Evolutionary conservation across 2,329 filamentous ascomycete species (phyloP), one percentile per base, ranked within the genome.

Genomic region (Beauveria rudraprayagi): DNA sequence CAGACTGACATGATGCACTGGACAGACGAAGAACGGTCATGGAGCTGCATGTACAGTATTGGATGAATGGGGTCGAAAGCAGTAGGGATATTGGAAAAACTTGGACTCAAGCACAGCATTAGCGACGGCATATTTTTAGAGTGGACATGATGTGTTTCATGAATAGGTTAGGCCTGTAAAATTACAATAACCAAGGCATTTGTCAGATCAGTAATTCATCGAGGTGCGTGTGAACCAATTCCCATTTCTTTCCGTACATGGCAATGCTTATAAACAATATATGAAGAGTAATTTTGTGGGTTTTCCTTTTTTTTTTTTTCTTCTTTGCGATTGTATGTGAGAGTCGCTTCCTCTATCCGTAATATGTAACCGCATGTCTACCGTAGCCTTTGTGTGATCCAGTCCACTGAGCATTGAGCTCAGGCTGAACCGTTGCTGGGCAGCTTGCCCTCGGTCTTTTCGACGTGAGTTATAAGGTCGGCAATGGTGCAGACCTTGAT

Each of bases 401-500:
- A n/a, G 5, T 14, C 34, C 48, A 53, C 50, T 34, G 8, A 22
- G 19, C 24, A n/a, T 2, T 9, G 1, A 5, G 34, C 44, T 50
- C 22, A 57, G 16, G 60, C 58, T 46, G 70, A 72, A n/a, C 78
- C 78, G 61, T 81, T 82, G 26, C 73, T 64, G 55, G 71, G 72
- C 14, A 82, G 70, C 73, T 83, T 83, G 43, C 86, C 87, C 76
- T 92, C 87, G 44, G 80, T 86, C 78, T 85, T 87, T 74, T 94
- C 88, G 62, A 96, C 77, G 72, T 95, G 89, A 61, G 78, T 80
- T 30, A 93, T 88, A 76, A 99, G 75, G 75, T 93, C 92, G 72
- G 93, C 92, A 76, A 99, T 97, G 34, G 94, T 97, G 76, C 92
- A 96, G 62, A 96, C 91, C 79, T 89, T 94, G 67, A 99, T 79